These are phyloP conservation scores for Hirsutella thompsonii DNA, from an alignment of 2,329 filamentous ascomycete species.

Conservation along the genomic window DNA sequence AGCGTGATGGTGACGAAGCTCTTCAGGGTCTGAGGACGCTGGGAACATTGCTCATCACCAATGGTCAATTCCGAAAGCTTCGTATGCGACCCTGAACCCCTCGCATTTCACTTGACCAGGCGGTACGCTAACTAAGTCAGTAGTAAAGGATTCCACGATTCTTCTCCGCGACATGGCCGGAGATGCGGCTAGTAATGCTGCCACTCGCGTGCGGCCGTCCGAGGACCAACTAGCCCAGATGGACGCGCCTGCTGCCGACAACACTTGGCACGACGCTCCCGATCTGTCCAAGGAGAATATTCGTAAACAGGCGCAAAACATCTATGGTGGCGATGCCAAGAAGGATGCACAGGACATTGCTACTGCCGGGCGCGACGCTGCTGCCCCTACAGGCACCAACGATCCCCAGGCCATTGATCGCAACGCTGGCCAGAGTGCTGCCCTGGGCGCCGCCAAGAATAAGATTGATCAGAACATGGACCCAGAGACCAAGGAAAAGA, in stretches of 20 bases:
- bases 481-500: conserved; percentile 46
- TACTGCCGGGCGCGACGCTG: conserved; percentile 28
- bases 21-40: conserved; percentile 78
- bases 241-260: conserved; percentile 75
- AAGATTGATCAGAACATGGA: conserved; percentile 50
- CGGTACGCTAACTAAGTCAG: conserved; percentile 6
- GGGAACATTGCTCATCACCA: conserved; percentile 81
- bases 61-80: conserved; percentile 90
- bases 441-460: conserved; percentile 35
- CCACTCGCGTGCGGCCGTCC: conserved; percentile 60
- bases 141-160: conserved; percentile 64
- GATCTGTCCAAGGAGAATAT: conserved; percentile 58
- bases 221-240: conserved; percentile 67
- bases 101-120: background rate
- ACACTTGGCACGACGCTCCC: conserved; percentile 85
- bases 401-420: conserved; percentile 36
- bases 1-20: conserved; percentile 73
- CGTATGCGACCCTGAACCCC: conserved; percentile 36
- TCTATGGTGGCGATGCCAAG: conserved; percentile 41
- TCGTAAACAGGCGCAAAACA: conserved; percentile 52
- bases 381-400: conserved; percentile 22
- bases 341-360: conserved; percentile 50
- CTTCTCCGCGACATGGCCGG: conserved; percentile 83
- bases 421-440: conserved; percentile 17
- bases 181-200: conserved; percentile 73